A percentile compares a stretch with the other conserved stretches of the same genome.
phyloP scores from a whole-genome alignment of 305 asterid species.

The Fraxinus nigra region DNA sequence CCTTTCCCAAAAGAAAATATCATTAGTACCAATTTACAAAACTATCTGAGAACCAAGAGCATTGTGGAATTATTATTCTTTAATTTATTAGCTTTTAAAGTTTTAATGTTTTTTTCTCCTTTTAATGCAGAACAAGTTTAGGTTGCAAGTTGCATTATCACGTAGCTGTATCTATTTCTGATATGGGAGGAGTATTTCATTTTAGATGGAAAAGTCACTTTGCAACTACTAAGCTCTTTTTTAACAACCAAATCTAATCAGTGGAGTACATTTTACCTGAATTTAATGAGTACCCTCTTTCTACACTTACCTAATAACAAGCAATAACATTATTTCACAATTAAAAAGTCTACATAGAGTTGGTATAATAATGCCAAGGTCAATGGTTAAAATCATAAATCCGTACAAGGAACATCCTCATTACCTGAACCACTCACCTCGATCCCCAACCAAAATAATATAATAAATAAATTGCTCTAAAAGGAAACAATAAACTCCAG shows the following conservation, averaged over 20 bases:
- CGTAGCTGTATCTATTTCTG: neutral
- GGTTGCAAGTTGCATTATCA: neutral
- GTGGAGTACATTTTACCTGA: neutral
- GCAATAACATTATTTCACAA: neutral
- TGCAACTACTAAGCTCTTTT: neutral
- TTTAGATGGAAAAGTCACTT: neutral
- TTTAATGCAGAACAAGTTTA: neutral
- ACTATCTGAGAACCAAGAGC: neutral
- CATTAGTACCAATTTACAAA: neutral
- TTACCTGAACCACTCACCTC: neutral
- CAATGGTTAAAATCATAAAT: neutral
- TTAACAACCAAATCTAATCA: neutral
- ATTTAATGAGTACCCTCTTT: neutral
- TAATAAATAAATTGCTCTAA: neutral
- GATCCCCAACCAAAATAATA: neutral
- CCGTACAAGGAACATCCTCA: neutral
- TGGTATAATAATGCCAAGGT: neutral
- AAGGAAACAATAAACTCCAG: neutral
- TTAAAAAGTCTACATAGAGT: neutral
- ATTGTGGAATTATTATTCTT: neutral
- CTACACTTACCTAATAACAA: neutral
- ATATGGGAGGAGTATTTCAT: neutral
- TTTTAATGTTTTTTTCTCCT: neutral
- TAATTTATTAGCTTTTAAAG: neutral
- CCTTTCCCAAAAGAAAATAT: neutral